Conservation (phyloP, 2,329 filamentous ascomycete genomes). For the Xylogone sp. region DNA sequence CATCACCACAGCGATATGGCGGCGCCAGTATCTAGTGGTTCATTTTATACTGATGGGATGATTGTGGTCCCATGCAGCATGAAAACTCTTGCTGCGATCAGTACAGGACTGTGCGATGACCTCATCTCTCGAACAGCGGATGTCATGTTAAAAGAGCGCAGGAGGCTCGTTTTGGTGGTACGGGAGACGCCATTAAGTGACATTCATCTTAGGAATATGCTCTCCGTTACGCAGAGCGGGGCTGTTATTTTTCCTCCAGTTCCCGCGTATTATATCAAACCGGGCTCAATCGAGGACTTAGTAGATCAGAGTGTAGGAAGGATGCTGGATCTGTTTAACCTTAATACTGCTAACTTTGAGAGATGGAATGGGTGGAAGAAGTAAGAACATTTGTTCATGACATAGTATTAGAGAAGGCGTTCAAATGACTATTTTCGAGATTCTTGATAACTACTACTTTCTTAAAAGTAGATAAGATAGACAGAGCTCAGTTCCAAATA, state of each 20-base stretch:
- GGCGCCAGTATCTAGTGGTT: slow-evolving; percentile 37
- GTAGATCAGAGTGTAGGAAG: slow-evolving; percentile 42
- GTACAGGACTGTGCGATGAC: slow-evolving; percentile 38
- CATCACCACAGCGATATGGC: slow-evolving; percentile 41
- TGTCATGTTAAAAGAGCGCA: slow-evolving; percentile 41
- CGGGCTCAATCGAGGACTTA: slow-evolving; percentile 35
- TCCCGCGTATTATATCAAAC: slow-evolving; percentile 39
- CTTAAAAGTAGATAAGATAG: too few species aligned
- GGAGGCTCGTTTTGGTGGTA: slow-evolving; percentile 35
- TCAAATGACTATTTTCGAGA: too few species aligned
- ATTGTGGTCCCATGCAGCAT: slow-evolving; percentile 43
- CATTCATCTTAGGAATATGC: slow-evolving; percentile 39
- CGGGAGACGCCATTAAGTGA: slow-evolving; percentile 36
- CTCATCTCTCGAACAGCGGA: slow-evolving; percentile 41
- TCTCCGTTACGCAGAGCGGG: slow-evolving; percentile 31
- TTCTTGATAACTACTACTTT: too few species aligned
- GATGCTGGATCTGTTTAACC: slow-evolving; percentile 40
- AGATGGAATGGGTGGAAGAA: slow-evolving; percentile 29
- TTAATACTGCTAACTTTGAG: slow-evolving; percentile 37
- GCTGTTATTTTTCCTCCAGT: slow-evolving; percentile 43
- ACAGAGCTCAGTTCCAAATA: too few species aligned
- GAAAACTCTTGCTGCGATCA: slow-evolving; percentile 41
- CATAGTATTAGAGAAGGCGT: too few species aligned
- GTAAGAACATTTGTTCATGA: too few species aligned
- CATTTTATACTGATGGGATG: slow-evolving; percentile 35